Conservation (phyloP, 139 green algal species). For the Asterochloris erici region DNA sequence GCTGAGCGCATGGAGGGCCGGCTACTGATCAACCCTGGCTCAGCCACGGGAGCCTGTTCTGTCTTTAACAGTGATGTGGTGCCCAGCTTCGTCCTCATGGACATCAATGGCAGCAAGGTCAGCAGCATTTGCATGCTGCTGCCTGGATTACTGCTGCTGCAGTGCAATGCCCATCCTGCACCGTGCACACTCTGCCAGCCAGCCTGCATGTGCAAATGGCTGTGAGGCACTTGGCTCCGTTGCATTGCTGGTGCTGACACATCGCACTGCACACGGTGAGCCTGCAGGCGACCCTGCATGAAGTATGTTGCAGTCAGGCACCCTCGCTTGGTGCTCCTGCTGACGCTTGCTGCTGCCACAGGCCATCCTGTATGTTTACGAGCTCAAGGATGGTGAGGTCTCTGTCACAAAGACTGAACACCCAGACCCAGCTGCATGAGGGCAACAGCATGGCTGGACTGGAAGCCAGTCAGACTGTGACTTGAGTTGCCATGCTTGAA, state of each 20-base stretch:
- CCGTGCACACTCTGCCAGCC: slow-evolving; percentile 44
- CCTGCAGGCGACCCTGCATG: neutral
- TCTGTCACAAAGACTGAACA: slow-evolving; percentile 88
- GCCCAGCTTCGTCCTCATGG: slow-evolving; percentile 94
- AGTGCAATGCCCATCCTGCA: too few species aligned
- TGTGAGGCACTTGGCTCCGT: neutral
- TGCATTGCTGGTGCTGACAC: neutral
- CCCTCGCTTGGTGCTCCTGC: too few species aligned
- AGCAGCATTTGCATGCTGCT: neutral
- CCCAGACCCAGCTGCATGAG: slow-evolving; percentile 36
- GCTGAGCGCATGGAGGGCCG: slow-evolving; percentile 54
- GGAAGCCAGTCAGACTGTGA: too few species aligned
- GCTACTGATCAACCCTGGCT: slow-evolving; percentile 91
- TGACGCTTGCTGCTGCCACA: slow-evolving; percentile 19
- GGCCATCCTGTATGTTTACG: slow-evolving; percentile 93
- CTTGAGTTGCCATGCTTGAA: too few species aligned
- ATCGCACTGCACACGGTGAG: neutral
- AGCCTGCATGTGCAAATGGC: neutral
- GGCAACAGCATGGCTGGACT: neutral
- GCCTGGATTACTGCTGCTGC: too few species aligned
- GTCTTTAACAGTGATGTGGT: slow-evolving; percentile 25
- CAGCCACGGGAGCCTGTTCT: slow-evolving; percentile 88
- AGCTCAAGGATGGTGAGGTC: slow-evolving; percentile 74
- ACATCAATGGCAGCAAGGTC: slow-evolving; percentile 84
- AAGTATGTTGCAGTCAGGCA: neutral